A percentile compares a stretch with the other conserved stretches of the same genome.
phyloP scores from a whole-genome alignment of 108 stramenopile genomes.

The Halocafeteria seosinensis region DNA sequence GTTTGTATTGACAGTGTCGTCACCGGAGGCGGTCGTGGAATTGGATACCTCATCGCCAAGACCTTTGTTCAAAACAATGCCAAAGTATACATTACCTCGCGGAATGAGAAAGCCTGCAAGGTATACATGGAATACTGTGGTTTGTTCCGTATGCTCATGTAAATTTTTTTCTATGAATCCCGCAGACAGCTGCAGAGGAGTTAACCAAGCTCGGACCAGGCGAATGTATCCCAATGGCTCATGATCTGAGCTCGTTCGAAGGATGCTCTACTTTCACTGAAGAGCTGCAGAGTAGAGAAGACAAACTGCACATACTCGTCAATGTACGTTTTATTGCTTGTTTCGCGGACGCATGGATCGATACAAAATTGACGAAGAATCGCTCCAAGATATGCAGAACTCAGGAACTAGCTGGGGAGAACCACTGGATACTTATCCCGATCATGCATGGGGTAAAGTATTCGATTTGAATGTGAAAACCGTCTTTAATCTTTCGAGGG shows the following conservation, averaged over 20 bases:
- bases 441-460: conserved; percentile 54
- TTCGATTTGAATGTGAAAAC: conserved; percentile 76
- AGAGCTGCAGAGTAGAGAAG: background rate
- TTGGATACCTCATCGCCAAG: conserved; percentile 69
- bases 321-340: too few relatives aligned
- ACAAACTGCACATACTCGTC: conserved; percentile 6
- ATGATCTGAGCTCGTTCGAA: background rate
- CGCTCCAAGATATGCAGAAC: too few relatives aligned
- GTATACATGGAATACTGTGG: too few relatives aligned
- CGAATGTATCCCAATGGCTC: background rate
- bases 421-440: conserved; percentile 12
- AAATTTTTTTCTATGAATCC: too few relatives aligned
- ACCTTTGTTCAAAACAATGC: conserved; percentile 53
- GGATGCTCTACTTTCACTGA: background rate
- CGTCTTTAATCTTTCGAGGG: conserved; percentile 64
- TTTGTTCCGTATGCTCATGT: too few relatives aligned
- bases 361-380: too few relatives aligned
- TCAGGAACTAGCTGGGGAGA: conserved; percentile 69
- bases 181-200: background rate
- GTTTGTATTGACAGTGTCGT: too few relatives aligned
- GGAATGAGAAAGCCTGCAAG: conserved; percentile 48
- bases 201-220: background rate
- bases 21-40: conserved; percentile 68
- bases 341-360: too few relatives aligned
- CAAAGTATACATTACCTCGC: conserved; percentile 57